Base-by-base conservation (phyloP, 805 yeast species). In the Cyberlindnera japonica region DNA sequence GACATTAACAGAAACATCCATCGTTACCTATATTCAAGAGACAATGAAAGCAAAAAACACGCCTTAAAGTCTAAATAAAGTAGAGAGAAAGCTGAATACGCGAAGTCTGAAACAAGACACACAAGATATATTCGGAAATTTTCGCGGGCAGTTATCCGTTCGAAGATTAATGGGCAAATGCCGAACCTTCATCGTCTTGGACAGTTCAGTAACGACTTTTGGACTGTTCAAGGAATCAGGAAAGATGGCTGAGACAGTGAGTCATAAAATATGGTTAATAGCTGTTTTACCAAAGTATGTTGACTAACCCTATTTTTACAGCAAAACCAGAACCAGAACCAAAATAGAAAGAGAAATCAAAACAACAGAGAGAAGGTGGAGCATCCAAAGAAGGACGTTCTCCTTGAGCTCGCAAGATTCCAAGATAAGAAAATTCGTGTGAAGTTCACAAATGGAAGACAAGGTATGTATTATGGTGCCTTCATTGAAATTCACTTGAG, bases 321-420 rank as follows among this genome's bases (percentile, higher is more conserved):
- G 30, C 49, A 49, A 45, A 53, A 42, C 29, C 24, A 36, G 24
- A 42, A 29, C 37, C 29, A 26, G 40, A 38, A 41, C 41, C 42
- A 40, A 44, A n/a, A n/a, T n/a, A 27, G 48, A 38, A 41, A 40
- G 36, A 43, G 37, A 34, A 41, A 61, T 38, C 40, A 45, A 25
- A 33, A 44, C 25, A 40, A 15, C 17, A 15, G 45, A 66, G 65
- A 49, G 59, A 70, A 50, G 88, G 81, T 51, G 79, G 88, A 47
- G 16, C 57, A 52, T 12, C 98, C 97, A 26, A 85, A 84, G 68
- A 83, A 88, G 63, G 96, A 90, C 48, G 95, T 96, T 17, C 86
- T 90, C 44, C 69, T 88, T 41, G 89, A 90, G 60, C 69, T 93
- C 44, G 76, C 81, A 47, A 83, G 79, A 56, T 86, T 84, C 59